Conservation (phyloP, 257 asterid genomes). For the Scutellaria galericulata region DNA sequence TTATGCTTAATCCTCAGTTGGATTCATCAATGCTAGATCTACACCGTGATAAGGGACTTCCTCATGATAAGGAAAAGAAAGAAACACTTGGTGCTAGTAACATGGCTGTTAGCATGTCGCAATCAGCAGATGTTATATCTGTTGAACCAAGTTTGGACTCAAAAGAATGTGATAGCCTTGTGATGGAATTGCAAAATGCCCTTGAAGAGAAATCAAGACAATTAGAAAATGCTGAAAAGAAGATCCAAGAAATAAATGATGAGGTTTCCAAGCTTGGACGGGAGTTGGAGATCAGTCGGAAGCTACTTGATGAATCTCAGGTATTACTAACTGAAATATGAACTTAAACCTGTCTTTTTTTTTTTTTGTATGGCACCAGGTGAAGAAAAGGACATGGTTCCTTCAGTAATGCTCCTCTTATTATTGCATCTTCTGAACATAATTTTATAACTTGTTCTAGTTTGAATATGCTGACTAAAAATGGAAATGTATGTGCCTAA, state of each 20-base stretch:
- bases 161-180: slow-evolving; percentile 47
- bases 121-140: slow-evolving; percentile 51
- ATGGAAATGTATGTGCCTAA: slow-evolving; percentile 1
- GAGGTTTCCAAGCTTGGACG: slow-evolving; percentile 68
- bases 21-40: slow-evolving; percentile 91
- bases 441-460: slow-evolving; percentile 19
- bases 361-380: slow-evolving; percentile 12
- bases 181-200: slow-evolving; percentile 55
- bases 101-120: slow-evolving; percentile 84
- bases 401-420: neutral
- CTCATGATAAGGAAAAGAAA: slow-evolving; percentile 57
- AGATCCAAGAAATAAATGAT: slow-evolving; percentile 56
- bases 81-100: slow-evolving; percentile 61
- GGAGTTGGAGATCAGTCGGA: slow-evolving; percentile 75
- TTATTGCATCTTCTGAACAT: neutral
- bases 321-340: slow-evolving; percentile 46
- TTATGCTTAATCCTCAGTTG: slow-evolving; percentile 60
- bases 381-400: neutral
- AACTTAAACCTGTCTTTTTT: slow-evolving; percentile 18
- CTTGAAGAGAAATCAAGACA: slow-evolving; percentile 66
- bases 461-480: slow-evolving; percentile 17
- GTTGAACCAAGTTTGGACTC: slow-evolving; percentile 52
- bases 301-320: slow-evolving; percentile 98
- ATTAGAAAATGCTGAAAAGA: slow-evolving; percentile 65
- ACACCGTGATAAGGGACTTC: slow-evolving; percentile 62